A percentile compares a stretch with the other conserved stretches of the same genome.
These are phyloP conservation scores for Euphorbia lathyris DNA, from an alignment of 345 rosid species.

Conservation along the genomic window DNA sequence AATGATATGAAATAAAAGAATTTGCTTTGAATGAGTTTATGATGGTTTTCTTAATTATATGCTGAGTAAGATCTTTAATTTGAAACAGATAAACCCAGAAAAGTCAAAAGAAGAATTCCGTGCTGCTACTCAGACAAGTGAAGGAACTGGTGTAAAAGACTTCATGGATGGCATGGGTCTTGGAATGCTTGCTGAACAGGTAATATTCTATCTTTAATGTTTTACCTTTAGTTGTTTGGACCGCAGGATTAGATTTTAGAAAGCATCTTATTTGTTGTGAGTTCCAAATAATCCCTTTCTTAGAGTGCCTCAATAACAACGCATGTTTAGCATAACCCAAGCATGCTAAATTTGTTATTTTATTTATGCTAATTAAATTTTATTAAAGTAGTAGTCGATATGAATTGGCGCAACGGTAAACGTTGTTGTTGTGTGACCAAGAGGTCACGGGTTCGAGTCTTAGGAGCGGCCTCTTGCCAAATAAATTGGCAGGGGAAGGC, in stretches of 20 bases:
- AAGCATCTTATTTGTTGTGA: neutral
- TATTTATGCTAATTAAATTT: neutral
- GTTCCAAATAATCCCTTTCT: neutral
- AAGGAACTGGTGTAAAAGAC: constrained; percentile 87
- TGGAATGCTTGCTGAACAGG: constrained; percentile 93
- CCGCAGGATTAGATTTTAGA: constrained; percentile 6
- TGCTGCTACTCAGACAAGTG: constrained; percentile 54
- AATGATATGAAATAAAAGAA: neutral
- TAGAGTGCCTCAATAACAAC: neutral
- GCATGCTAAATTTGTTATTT: neutral
- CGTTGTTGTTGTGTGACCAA: too few relatives aligned
- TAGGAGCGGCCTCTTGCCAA: too few relatives aligned
- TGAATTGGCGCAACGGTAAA: too few relatives aligned
- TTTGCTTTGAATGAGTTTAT: neutral
- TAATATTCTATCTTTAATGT: constrained; percentile 20
- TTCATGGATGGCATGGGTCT: constrained; percentile 99
- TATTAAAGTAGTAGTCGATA: neutral
- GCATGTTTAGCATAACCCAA: neutral
- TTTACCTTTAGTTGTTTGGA: constrained; percentile 1
- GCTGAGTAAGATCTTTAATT: constrained; percentile 32
- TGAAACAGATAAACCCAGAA: constrained; percentile 82
- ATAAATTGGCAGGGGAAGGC: too few relatives aligned
- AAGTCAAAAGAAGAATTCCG: constrained; percentile 96
- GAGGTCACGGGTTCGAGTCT: too few relatives aligned
- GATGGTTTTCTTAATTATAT: neutral